These are phyloP conservation scores for Immersiella caudata DNA, from an alignment of 495 filamentous ascomycete species.

Conservation along the genomic window DNA sequence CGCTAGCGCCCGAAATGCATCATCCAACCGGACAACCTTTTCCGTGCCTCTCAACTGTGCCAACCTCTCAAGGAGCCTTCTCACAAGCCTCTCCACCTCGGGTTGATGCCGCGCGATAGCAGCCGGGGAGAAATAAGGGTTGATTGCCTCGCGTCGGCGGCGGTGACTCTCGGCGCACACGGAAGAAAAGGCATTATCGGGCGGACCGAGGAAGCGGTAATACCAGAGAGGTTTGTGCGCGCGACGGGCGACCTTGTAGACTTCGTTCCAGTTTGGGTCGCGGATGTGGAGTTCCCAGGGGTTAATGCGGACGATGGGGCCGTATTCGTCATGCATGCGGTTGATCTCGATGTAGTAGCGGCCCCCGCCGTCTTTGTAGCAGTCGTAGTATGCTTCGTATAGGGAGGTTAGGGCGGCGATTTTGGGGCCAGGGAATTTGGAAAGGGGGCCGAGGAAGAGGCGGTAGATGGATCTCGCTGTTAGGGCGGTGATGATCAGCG, in stretches of 20 bases:
- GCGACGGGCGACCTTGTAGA: slow-evolving; percentile 35
- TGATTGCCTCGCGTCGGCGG: slow-evolving; percentile 37
- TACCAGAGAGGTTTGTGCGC: slow-evolving; percentile 42
- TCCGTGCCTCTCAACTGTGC: slow-evolving; percentile 20
- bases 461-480: slow-evolving; percentile 41
- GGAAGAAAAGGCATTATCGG: slow-evolving; percentile 37
- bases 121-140: slow-evolving; percentile 37
- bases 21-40: slow-evolving; percentile 31
- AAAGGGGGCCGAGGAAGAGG: slow-evolving; percentile 51
- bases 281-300: slow-evolving; percentile 46
- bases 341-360: slow-evolving; percentile 9
- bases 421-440: slow-evolving; percentile 50
- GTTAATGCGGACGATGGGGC: slow-evolving; percentile 59
- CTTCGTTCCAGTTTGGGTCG: slow-evolving; percentile 39
- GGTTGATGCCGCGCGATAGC: slow-evolving; percentile 25
- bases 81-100: no score
- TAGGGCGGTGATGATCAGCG: no score
- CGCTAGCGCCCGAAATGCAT: slow-evolving; percentile 40
- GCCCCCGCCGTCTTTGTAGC: neutral
- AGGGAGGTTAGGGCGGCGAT: slow-evolving; percentile 18
- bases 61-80: slow-evolving; percentile 3
- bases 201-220: slow-evolving; percentile 39
- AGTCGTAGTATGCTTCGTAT: slow-evolving; percentile 8
- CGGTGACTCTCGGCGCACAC: slow-evolving; percentile 38
- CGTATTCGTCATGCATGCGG: slow-evolving; percentile 25